Evolutionary conservation across 202 grass and related monocot species (phyloP).

Genomic region (Digitaria exilis): DNA sequence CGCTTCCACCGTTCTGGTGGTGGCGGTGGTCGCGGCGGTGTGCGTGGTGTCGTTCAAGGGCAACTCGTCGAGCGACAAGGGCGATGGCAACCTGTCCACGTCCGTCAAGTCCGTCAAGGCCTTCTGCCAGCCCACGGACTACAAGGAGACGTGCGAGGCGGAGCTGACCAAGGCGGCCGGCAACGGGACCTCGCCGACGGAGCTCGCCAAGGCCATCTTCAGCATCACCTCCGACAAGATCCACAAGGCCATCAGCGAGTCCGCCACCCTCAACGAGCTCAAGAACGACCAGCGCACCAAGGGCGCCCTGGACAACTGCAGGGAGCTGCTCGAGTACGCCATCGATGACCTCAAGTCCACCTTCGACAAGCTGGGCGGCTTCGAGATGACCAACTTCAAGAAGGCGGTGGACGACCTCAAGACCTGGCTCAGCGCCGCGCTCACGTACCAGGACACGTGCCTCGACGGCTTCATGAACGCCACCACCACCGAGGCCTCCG

Average conservation of each 20-base stretch:
- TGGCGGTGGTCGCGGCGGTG: conserved; percentile 71
- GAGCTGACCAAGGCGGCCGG: conserved; percentile 46
- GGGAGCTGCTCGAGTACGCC: conserved; percentile 86
- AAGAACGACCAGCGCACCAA: conserved; percentile 70
- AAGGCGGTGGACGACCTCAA: conserved; percentile 75
- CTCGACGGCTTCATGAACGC: conserved; percentile 77
- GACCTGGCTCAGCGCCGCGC: conserved; percentile 79
- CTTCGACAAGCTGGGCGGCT: conserved; percentile 66
- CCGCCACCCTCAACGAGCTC: conserved; percentile 50
- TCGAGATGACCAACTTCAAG: conserved; percentile 71
- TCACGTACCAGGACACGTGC: conserved; percentile 93
- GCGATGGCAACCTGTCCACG: conserved; percentile 41
- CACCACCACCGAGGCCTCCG: conserved; percentile 57
- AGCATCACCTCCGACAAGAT: conserved; percentile 62
- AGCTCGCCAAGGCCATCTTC: conserved; percentile 70
- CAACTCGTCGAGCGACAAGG: not conserved
- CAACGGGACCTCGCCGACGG: conserved; percentile 45
- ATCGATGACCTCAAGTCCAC: conserved; percentile 69
- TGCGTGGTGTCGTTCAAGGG: conserved; percentile 58
- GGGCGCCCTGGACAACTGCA: conserved; percentile 75
- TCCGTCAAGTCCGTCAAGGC: conserved; percentile 77
- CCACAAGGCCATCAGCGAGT: conserved; percentile 56
- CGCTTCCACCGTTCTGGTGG: conserved; percentile 61
- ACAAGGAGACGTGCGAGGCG: conserved; percentile 67
- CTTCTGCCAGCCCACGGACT: conserved; percentile 86